Evolutionary conservation across 371 early-diverging fungal species (phyloP).

Genomic region (Mortierella sp.): DNA sequence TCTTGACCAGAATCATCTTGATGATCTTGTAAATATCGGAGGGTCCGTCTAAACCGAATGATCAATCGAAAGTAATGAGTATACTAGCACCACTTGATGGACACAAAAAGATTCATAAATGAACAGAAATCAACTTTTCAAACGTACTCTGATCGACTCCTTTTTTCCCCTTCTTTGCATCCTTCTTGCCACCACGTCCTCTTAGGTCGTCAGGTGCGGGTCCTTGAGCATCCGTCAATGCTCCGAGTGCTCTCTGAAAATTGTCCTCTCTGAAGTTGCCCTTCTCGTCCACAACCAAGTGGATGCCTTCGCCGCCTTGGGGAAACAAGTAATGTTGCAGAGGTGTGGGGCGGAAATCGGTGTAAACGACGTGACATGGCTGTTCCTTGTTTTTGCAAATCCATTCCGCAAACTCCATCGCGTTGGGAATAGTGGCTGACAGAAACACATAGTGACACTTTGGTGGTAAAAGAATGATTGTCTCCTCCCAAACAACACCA

Average conservation of each 20-base stretch:
- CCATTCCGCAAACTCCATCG: constrained; percentile 99
- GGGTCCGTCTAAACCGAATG: constrained; percentile 52
- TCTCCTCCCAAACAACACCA: constrained; percentile 99
- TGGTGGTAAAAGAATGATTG: constrained; percentile 96
- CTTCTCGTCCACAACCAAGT: constrained; percentile 97
- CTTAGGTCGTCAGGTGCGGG: constrained; percentile 60
- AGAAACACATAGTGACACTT: constrained; percentile 97
- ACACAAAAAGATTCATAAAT: neutral
- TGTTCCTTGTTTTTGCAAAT: constrained; percentile 96
- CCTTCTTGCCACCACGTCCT: constrained; percentile 66
- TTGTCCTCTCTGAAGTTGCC: constrained; percentile 94
- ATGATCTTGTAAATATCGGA: constrained; percentile 95
- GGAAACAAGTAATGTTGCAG: constrained; percentile 98
- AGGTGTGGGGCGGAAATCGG: constrained; percentile 99
- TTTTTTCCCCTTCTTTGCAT: constrained; percentile 59
- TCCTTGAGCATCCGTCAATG: constrained; percentile 73
- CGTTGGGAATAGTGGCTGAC: constrained; percentile 99
- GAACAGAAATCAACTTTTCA: too few relatives aligned
- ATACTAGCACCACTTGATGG: neutral
- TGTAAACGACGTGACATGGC: constrained; percentile 99
- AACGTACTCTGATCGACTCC: constrained; percentile 41
- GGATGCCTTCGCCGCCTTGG: constrained; percentile 93
- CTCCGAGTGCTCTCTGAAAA: constrained; percentile 89
- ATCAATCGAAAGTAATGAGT: neutral
- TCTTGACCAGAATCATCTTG: constrained; percentile 92